These are phyloP conservation scores for Nitzschia putrida DNA, from an alignment of 108 stramenopile species.

Conservation along the genomic window DNA sequence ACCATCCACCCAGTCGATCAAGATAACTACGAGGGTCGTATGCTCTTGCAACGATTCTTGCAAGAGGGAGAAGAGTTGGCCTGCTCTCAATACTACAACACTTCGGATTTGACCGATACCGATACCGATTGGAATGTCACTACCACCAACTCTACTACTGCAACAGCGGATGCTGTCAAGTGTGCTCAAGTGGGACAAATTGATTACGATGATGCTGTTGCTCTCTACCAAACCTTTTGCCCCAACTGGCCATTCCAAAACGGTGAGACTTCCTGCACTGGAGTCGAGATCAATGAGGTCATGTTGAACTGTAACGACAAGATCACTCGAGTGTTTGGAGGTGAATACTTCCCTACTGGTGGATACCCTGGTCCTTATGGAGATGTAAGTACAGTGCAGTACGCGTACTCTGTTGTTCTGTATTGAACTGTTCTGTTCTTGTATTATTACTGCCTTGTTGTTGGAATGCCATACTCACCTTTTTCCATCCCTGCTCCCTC, in stretches of 20 bases:
- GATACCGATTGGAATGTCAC: not conserved
- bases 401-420: no score
- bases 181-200: conserved; percentile 3
- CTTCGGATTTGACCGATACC: not conserved
- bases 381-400: not conserved
- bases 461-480: no score
- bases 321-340: conserved; percentile 6
- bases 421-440: no score
- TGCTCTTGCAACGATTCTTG: not conserved
- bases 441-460: no score
- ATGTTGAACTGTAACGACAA: conserved; percentile 8
- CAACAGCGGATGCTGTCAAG: not conserved
- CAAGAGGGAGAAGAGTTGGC: not conserved
- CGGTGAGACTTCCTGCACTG: not conserved
- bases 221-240: conserved; percentile 4
- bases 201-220: conserved; percentile 6
- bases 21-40: not conserved
- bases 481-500: no score
- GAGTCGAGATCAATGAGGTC: not conserved
- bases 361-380: conserved; percentile 5
- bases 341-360: conserved; percentile 3
- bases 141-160: not conserved
- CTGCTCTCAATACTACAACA: not conserved
- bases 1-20: conserved; percentile 5
- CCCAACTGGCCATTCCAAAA: conserved; percentile 1